Conservation (phyloP, 1,284 basidiomycete species). For the Austroboletus novae-zelandiae region DNA sequence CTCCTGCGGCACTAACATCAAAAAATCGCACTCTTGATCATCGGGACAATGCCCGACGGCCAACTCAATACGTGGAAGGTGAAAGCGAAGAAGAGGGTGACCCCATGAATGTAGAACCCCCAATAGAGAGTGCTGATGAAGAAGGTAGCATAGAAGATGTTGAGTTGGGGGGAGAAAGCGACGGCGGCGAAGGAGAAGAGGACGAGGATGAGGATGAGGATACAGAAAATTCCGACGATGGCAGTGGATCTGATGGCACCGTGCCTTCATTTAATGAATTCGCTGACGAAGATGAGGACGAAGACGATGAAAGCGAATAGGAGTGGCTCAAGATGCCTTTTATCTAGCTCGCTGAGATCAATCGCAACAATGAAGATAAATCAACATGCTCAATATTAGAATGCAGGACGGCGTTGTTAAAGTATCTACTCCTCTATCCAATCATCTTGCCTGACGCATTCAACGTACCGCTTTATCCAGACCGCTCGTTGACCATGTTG, state of each 20-base stretch:
- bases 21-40: constrained; percentile 35
- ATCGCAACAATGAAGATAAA: constrained; percentile 3
- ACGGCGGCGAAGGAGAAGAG: constrained; percentile 40
- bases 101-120: constrained; percentile 69
- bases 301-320: constrained; percentile 56
- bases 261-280: constrained; percentile 58
- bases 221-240: constrained; percentile 47
- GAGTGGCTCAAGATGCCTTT: not conserved
- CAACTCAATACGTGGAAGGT: constrained; percentile 69
- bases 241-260: constrained; percentile 51
- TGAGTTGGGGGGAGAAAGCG: constrained; percentile 58
- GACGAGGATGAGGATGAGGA: constrained; percentile 48
- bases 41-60: constrained; percentile 35
- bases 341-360: not conserved
- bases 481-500: constrained; percentile 50
- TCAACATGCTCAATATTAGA: constrained; percentile 1
- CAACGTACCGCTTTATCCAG: constrained; percentile 68
- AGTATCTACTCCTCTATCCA: constrained; percentile 61
- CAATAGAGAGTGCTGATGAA: constrained; percentile 59
- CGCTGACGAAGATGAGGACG: constrained; percentile 67
- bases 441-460: constrained; percentile 60
- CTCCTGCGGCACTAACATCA: constrained; percentile 52
- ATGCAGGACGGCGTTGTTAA: constrained; percentile 17
- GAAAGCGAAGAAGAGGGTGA: constrained; percentile 72
- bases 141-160: constrained; percentile 70